Conservation (phyloP, 1,139 yeast species). For the Wickerhamomyces sp. region DNA sequence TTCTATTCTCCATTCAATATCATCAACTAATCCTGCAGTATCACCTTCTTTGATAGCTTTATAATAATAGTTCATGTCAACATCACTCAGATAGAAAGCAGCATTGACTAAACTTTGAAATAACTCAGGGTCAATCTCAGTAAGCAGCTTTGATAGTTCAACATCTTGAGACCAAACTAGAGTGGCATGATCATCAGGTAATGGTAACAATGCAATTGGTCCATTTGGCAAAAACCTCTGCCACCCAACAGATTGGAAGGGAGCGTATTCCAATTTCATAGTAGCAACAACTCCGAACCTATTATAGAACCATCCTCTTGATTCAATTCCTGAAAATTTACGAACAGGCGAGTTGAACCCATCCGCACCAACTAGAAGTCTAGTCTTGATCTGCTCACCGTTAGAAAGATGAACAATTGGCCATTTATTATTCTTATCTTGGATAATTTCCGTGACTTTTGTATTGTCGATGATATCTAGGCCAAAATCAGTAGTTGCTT, state of each 20-base stretch:
- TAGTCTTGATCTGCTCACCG: slow-evolving; percentile 61
- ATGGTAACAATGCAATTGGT: slow-evolving; percentile 86
- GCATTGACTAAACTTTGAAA: slow-evolving; percentile 79
- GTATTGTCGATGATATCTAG: slow-evolving; percentile 58
- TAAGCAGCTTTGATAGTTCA: slow-evolving; percentile 60
- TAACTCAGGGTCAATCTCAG: slow-evolving; percentile 53
- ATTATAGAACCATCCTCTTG: slow-evolving; percentile 90
- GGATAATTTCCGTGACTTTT: slow-evolving; percentile 52
- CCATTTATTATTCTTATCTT: slow-evolving; percentile 50
- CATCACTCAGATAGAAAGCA: slow-evolving; percentile 71
- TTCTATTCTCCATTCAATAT: slow-evolving; percentile 68
- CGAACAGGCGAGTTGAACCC: slow-evolving; percentile 95
- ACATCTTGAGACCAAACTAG: slow-evolving; percentile 92
- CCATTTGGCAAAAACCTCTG: slow-evolving; percentile 91
- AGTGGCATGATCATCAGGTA: slow-evolving; percentile 82
- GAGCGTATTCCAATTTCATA: slow-evolving; percentile 66
- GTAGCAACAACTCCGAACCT: slow-evolving; percentile 92
- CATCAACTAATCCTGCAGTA: slow-evolving; percentile 53
- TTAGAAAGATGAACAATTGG: slow-evolving; percentile 68
- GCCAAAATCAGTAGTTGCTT: slow-evolving; percentile 22
- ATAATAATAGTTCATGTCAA: slow-evolving; percentile 75
- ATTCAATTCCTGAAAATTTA: slow-evolving; percentile 70
- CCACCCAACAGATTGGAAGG: slow-evolving; percentile 76
- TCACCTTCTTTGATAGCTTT: slow-evolving; percentile 47
- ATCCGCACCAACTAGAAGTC: slow-evolving; percentile 89